These are phyloP conservation scores for Plasmodium blacklocki DNA, from an alignment of 169 alveolate genomes.

Conservation along the genomic window DNA sequence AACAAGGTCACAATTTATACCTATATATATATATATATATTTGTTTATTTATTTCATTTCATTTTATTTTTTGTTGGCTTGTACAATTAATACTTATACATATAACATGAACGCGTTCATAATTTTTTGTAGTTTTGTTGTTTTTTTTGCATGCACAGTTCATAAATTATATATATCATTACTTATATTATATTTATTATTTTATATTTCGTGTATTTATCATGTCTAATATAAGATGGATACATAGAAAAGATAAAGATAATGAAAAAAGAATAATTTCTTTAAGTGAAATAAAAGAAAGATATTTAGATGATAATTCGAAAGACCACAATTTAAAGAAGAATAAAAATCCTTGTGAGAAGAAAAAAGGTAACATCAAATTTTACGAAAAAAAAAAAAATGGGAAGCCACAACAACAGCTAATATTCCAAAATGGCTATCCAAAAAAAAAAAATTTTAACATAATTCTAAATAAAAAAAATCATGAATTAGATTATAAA, in stretches of 20 bases:
- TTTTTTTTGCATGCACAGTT: background rate
- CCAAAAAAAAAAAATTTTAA: background rate
- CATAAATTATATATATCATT: too few relatives aligned
- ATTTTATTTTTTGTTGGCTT: background rate
- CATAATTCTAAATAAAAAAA: background rate
- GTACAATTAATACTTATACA: too few relatives aligned
- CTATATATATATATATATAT: background rate
- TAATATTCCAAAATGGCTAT: constrained; percentile 10
- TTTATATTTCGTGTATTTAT: background rate
- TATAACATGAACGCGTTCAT: background rate
- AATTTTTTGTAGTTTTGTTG: background rate
- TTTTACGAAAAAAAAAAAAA: constrained; percentile 3
- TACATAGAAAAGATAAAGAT: constrained; percentile 56
- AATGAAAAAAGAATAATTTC: constrained; percentile 39
- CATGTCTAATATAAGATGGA: constrained; percentile 67
- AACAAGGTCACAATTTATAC: too few relatives aligned
- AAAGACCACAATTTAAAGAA: constrained; percentile 5
- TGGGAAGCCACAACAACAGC: background rate
- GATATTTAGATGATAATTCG: constrained; percentile 23
- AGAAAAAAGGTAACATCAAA: background rate
- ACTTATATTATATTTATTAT: background rate
- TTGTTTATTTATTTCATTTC: background rate
- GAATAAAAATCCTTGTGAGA: background rate
- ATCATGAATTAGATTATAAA: too few relatives aligned
- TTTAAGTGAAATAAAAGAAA: constrained; percentile 58